Base-by-base conservation (phyloP, 352 stramenopile species). In the Globisporangium yorkense region DNA sequence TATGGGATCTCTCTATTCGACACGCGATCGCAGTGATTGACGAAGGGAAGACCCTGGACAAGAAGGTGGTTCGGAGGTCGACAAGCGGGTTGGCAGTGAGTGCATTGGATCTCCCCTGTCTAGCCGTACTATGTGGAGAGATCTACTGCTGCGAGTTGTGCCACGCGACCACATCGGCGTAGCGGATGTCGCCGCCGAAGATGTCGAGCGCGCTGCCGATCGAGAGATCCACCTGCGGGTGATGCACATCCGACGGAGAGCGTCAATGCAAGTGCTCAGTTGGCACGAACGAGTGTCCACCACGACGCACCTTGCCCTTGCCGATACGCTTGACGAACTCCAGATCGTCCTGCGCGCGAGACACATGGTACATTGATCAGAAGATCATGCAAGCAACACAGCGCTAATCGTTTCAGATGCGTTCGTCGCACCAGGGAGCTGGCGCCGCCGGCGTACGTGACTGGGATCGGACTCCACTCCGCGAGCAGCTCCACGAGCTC, bases 191-290 rank as follows among this genome's bases (percentile, higher is more conserved):
- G 43, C 96, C 96, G 47, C 96, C 96, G 69, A 99, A 99, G 56
- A 97, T 98, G 80, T 98, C 95, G 39, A 99, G 79, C 1, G 96
- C 97, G 70, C 94, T 99, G 16, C 97, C 97, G 66, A 99, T 98
- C 6, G 97, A 99, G n/a, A 98, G 80, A 66, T 99, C 96, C 24
- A 99, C 96, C 73, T 85, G 16, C 37, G 37, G 13, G 12, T 6
- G 13, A 39, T 9, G 10, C 9, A 41, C 7, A 13, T 43, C 37
- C 8, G 0, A 27, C 24, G 24, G 24, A 27, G 24, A 27, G 24
- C 37, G 37, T 43, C 37, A 43, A 18, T 18, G 8, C 2, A 43
- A 43, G 5, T 13, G 3, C 8, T 1, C 4, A 43, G 2, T 13
- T 6, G 12, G 5, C 8, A 16, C 12, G 13, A 18, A 18, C 10